phyloP scores from a whole-genome alignment of 306 rosid species.

The Prunus mongolica region DNA sequence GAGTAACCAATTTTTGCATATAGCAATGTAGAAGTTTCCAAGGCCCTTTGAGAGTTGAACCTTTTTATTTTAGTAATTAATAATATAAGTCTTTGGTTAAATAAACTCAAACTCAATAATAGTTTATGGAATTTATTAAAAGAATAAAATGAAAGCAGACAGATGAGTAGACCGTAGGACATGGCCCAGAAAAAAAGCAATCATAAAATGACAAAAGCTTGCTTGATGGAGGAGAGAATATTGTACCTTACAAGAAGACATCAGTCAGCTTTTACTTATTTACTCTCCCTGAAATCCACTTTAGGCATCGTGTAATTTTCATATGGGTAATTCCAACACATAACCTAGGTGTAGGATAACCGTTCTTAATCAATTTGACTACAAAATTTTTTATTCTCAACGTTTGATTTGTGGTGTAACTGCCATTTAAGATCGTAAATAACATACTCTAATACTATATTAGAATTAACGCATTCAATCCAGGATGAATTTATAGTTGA shows the following conservation, averaged over 20 bases:
- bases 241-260: constrained; percentile 23
- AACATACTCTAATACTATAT: no score
- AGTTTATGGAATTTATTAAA: not conserved
- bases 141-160: not conserved
- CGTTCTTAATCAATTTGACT: no score
- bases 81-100: not conserved
- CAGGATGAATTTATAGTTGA: no score
- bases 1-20: constrained; percentile 6
- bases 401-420: no score
- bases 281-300: no score
- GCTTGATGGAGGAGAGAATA: constrained; percentile 5
- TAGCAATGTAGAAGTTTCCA: constrained; percentile 30
- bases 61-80: not conserved
- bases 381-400: no score
- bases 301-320: no score
- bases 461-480: no score
- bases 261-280: not conserved
- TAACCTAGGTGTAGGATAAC: no score
- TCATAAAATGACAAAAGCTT: not conserved
- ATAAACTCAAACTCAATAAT: not conserved
- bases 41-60: constrained; percentile 22
- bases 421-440: no score
- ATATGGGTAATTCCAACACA: no score
- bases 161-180: not conserved
- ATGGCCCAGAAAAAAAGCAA: not conserved